Percentiles rank a stretch among this genome's conserved stretches.
These are phyloP conservation scores for Phytophthora crassamura DNA, from an alignment of 352 stramenopile species.

Conservation along the genomic window DNA sequence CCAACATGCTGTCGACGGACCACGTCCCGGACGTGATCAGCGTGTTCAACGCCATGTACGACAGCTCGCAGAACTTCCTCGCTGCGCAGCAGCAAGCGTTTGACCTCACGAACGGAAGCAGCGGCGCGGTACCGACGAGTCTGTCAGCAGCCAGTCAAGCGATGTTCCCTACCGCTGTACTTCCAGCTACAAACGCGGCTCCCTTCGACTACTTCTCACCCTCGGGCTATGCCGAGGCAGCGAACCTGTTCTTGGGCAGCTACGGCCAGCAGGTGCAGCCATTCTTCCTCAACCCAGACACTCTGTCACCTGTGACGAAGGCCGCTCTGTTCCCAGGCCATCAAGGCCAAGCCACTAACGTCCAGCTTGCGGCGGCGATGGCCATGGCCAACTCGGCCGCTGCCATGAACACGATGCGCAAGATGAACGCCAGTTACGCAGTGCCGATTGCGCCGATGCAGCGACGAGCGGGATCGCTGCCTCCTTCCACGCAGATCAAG, in stretches of 20 bases:
- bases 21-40: constrained; percentile 64
- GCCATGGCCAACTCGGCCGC: constrained; percentile 67
- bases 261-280: constrained; percentile 44
- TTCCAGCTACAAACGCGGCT: constrained; percentile 6
- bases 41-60: constrained; percentile 75
- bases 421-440: constrained; percentile 58
- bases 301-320: constrained; percentile 50
- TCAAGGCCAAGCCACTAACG: constrained; percentile 33
- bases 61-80: constrained; percentile 35
- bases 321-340: constrained; percentile 35
- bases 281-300: constrained; percentile 57
- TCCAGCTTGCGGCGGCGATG: constrained; percentile 50
- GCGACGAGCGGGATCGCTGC: constrained; percentile 30
- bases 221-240: constrained; percentile 45
- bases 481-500: constrained; percentile 32
- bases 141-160: constrained; percentile 26
- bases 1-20: constrained; percentile 12
- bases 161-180: constrained; percentile 35
- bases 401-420: constrained; percentile 58
- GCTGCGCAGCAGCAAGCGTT: constrained; percentile 19
- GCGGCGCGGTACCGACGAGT: constrained; percentile 43
- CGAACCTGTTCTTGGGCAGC: constrained; percentile 42
- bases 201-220: constrained; percentile 72
- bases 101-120: constrained; percentile 29
- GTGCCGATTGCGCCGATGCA: constrained; percentile 64